A percentile compares a stretch with the other conserved stretches of the same genome.
phyloP scores from a whole-genome alignment of 805 yeast genomes.

The Candida dendrica region DNA sequence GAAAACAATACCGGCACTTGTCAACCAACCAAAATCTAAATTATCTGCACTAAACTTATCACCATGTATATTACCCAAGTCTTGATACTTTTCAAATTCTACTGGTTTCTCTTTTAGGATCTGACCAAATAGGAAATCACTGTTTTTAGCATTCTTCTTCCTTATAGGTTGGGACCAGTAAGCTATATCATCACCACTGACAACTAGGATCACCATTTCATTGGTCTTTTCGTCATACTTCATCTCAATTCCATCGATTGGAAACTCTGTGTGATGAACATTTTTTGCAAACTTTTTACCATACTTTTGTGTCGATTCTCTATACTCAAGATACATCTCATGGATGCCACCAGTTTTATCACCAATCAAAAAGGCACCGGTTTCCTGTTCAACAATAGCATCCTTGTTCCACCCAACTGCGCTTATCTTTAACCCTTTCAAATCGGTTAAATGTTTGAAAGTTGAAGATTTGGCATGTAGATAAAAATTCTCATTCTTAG shows the following conservation, averaged over 20 bases:
- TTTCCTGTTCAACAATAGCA: conserved; percentile 24
- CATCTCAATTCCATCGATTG: conserved; percentile 22
- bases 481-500: conserved; percentile 39
- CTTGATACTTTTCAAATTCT: conserved; percentile 31
- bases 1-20: conserved; percentile 38
- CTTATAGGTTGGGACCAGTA: conserved; percentile 19
- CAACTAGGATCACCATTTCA: conserved; percentile 12
- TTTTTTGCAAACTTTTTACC: conserved; percentile 33
- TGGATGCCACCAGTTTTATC: conserved; percentile 40
- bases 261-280: conserved; percentile 21
- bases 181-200: conserved; percentile 24
- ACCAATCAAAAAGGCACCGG: conserved; percentile 44
- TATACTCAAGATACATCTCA: conserved; percentile 37
- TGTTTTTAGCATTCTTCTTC: conserved; percentile 14
- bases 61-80: conserved; percentile 24
- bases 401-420: conserved; percentile 34
- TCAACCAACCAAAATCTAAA: conserved; percentile 37
- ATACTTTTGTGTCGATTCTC: conserved; percentile 31
- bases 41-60: conserved; percentile 23
- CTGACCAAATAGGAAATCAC: conserved; percentile 14
- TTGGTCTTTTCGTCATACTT: conserved; percentile 4
- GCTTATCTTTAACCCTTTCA: conserved; percentile 38
- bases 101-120: conserved; percentile 20
- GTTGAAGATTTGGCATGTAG: conserved; percentile 33
- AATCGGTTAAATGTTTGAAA: conserved; percentile 35